Evolutionary conservation across 257 asterid genomes (phyloP), one percentile per base, ranked within the genome.

Genomic region (Henckelia pumila): DNA sequence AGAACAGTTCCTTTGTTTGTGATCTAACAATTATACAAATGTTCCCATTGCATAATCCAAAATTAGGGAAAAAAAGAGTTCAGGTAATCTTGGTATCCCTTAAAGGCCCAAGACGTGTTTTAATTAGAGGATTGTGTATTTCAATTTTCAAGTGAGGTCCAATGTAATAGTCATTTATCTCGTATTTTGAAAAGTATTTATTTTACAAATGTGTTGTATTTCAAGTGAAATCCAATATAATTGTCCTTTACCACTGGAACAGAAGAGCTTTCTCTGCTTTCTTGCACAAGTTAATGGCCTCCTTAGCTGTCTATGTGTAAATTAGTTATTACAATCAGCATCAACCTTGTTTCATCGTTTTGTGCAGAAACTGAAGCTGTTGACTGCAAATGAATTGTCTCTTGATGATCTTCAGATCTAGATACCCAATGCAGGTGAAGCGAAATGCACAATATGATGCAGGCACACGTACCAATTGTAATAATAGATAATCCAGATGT

Each of bases 401-500:
- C 66, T 91, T 76, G 99, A 91, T 66, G 95, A 91, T 80, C 94
- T 94, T 74, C 89, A 91, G 83, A 88, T 91, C 53, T 94, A 80
- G 82, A 74, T 55, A 35, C 30, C 24, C 59, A 56, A 8, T 53
- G 28, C 76, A 29, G 58, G 66, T 35, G 77, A 74, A 77, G 77
- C 73, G 71, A 73, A 79, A 63, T n/a, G 60, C 52, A 67, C 76
- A 60, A 49, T 70, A 72, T 64, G 71, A 73, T 13, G 20, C 35
- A 35, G 69, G 79, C 76, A 70, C 61, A 75, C 73, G 67, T 64
- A 61, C 61, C 71, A 58, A 57, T 69, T 68, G 85, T 72, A 73
- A 29, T 52, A 64, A 73, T 67, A 67, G 53, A 47, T 47, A n/a
- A n/a, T n/a, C n/a, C n/a, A n/a, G n/a, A n/a, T n/a, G n/a, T n/a